phyloP scores from a whole-genome alignment of 495 filamentous ascomycete genomes.

The Cudoniella acicularis region DNA sequence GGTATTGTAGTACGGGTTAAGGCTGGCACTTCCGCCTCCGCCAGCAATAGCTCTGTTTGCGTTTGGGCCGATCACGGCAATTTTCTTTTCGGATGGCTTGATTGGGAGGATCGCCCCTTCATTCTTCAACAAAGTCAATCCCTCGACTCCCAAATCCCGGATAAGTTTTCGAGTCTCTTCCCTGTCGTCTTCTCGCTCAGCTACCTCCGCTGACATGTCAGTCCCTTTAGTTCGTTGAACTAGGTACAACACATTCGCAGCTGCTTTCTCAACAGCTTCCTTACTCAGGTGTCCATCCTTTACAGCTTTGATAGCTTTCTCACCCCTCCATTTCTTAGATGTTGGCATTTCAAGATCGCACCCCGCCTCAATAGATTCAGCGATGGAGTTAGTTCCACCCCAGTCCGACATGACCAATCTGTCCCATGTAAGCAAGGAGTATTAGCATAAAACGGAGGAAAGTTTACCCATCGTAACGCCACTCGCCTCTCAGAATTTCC shows the following conservation, averaged over 20 bases:
- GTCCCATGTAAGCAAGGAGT: conserved; percentile 7
- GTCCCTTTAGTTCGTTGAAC: conserved; percentile 60
- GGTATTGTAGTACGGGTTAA: conserved; percentile 75
- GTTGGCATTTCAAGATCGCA: conserved; percentile 79
- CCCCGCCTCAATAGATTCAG: conserved; percentile 67
- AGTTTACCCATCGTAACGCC: conserved; percentile 65
- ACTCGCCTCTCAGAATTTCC: conserved; percentile 72
- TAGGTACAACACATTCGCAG: conserved; percentile 63
- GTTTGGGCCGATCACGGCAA: conserved; percentile 83
- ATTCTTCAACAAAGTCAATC: conserved; percentile 78
- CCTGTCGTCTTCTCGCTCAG: conserved; percentile 61
- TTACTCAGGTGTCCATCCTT: conserved; percentile 54
- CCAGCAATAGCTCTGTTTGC: conserved; percentile 71
- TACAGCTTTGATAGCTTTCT: conserved; percentile 61
- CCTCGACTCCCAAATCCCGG: conserved; percentile 65
- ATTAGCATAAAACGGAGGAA: conserved; percentile 11
- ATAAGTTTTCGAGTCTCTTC: conserved; percentile 65
- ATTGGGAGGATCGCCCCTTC: conserved; percentile 65
- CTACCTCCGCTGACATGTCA: conserved; percentile 55
- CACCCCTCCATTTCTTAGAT: conserved; percentile 65
- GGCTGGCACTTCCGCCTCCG: conserved; percentile 75
- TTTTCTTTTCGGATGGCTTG: conserved; percentile 51
- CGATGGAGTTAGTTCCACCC: conserved; percentile 66
- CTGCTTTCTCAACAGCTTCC: conserved; percentile 45
- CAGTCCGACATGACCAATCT: conserved; percentile 74